phyloP scores from a whole-genome alignment of 768 basidiomycete species.

The Lentinula aciculospora region DNA sequence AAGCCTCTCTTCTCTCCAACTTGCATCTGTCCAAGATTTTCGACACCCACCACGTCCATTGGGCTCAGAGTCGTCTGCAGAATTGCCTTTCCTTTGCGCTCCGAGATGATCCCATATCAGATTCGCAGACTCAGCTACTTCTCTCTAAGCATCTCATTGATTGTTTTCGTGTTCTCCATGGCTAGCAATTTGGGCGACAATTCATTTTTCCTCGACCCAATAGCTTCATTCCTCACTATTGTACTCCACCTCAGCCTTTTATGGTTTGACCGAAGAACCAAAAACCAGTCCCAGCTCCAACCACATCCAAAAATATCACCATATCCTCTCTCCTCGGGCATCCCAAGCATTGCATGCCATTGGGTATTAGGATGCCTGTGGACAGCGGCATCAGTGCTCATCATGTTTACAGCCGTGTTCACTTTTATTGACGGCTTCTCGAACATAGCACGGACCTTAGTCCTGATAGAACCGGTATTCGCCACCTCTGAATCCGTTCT shows the following conservation, averaged over 20 bases:
- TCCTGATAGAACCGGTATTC: neutral
- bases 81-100: neutral
- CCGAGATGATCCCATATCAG: neutral
- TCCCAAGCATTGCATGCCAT: neutral
- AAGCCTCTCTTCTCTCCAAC: neutral
- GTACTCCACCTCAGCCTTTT: neutral
- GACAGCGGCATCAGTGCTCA: neutral
- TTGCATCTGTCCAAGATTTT: neutral
- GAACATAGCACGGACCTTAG: neutral
- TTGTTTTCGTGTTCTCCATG: neutral
- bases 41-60: neutral
- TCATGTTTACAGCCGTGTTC: neutral
- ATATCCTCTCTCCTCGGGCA: neutral
- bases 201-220: slow-evolving; percentile 1
- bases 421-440: neutral
- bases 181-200: neutral
- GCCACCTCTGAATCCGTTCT: neutral
- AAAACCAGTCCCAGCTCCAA: neutral
- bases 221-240: neutral
- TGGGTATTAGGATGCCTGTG: neutral
- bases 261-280: neutral
- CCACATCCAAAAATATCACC: neutral
- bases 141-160: neutral
- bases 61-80: neutral
- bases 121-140: neutral